These are phyloP conservation scores for Mortierella sp. DNA, from an alignment of 371 early-diverging fungal species.

Conservation along the genomic window DNA sequence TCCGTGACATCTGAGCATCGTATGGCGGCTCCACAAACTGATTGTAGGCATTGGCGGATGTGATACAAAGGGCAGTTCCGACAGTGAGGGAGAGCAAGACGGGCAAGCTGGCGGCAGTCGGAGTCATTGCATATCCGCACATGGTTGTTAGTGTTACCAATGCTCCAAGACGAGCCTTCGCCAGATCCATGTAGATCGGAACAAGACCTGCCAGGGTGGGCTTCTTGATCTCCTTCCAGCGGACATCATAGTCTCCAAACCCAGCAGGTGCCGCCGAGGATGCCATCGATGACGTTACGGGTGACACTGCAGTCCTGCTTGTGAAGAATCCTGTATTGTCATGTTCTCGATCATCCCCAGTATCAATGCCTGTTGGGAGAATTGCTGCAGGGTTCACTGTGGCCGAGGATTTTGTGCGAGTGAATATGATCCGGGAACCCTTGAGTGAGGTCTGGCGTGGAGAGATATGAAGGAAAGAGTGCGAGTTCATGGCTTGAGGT, in stretches of 20 bases:
- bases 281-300: constrained; percentile 10
- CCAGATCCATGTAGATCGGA: constrained; percentile 66
- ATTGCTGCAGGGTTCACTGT: constrained; percentile 19
- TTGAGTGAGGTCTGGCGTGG: constrained; percentile 10
- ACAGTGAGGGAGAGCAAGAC: constrained; percentile 85
- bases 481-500: constrained; percentile 7
- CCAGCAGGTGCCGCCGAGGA: constrained; percentile 25
- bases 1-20: constrained; percentile 97
- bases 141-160: constrained; percentile 94
- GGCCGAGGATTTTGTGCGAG: constrained; percentile 39
- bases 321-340: constrained; percentile 25
- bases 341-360: constrained; percentile 22
- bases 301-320: constrained; percentile 10
- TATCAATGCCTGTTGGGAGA: constrained; percentile 16
- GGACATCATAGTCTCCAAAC: constrained; percentile 40
- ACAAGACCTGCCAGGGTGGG: constrained; percentile 59
- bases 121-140: constrained; percentile 95
- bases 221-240: constrained; percentile 52
- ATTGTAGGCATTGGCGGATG: constrained; percentile 94
- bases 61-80: constrained; percentile 93
- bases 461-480: constrained; percentile 6
- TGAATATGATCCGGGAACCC: constrained; percentile 40
- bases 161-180: constrained; percentile 88
- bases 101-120: constrained; percentile 75
- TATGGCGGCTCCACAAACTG: constrained; percentile 96